Evolutionary conservation across 1,284 basidiomycete species (phyloP), one percentile per base, ranked within the genome.

Genomic region (Marasmius tenuissimus): DNA sequence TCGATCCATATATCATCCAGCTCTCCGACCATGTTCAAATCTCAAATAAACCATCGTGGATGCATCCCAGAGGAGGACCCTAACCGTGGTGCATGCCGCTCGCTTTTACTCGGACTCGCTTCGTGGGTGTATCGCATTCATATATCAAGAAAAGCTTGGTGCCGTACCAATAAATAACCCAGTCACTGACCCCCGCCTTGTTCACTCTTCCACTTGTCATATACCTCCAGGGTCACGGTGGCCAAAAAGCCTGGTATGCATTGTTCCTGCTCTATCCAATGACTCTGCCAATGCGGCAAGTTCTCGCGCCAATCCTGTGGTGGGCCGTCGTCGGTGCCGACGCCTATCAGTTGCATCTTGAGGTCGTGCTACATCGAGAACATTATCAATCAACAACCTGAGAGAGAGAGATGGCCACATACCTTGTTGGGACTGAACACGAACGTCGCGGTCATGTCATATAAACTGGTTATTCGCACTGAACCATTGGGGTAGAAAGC

Each of bases 401-500:
- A 34, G 57, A 49, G 18, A 34, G n/a, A 42, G 18, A 20, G 27
- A 10, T 4, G 20, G 16, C n/a, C 7, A 58, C 61, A 34, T 20
- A 58, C 65, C 45, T 70, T 72, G 54, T 67, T 67, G 0, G 89
- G 88, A 69, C 87, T 85, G 72, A 92, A 92, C 27, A 89, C 85
- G 69, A 92, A 92, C 37, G 84, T 83, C 12, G 88, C 86, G 58
- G 78, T 79, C 7, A 91, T 77, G 69, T 93, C 91, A 72, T 88
- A 94, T 61, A 89, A 79, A n/a, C 88, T 90, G 3, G 92, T 94
- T 58, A 95, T 85, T 39, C 92, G 84, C 48, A 95, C 88, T 65
- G 92, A 87, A 0, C 93, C 93, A 59, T 92, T 94, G 4, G 88
- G 89, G 64, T 91, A 88, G 71, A 96, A 95, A 1, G 88, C 87